Conservation (phyloP, 1,284 basidiomycete genomes). For the Phellopilus nigrolimitatus region DNA sequence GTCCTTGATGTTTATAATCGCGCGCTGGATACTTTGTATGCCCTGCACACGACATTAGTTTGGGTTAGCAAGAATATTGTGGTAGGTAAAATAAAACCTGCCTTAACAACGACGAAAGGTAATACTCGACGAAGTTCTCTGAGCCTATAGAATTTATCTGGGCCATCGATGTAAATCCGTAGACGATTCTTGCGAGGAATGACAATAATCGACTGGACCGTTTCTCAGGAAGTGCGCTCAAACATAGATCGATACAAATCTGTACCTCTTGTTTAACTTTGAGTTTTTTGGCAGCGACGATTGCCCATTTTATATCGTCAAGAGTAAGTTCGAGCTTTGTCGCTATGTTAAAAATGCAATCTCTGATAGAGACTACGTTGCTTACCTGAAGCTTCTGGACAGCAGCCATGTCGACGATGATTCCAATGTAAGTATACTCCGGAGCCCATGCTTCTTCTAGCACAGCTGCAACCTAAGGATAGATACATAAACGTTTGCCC, state of each 20-base stretch:
- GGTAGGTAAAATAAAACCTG: slow-evolving; percentile 27
- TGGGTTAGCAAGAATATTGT: background rate
- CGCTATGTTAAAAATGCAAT: slow-evolving; percentile 6
- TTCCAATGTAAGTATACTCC: slow-evolving; percentile 88
- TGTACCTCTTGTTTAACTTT: slow-evolving; percentile 85
- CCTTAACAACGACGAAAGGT: slow-evolving; percentile 86
- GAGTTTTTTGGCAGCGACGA: slow-evolving; percentile 83
- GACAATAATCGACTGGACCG: slow-evolving; percentile 68
- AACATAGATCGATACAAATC: background rate
- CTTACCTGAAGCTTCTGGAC: slow-evolving; percentile 85
- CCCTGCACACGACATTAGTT: slow-evolving; percentile 46
- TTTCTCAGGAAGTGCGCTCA: background rate
- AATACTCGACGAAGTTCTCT: slow-evolving; percentile 81
- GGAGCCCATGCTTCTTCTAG: slow-evolving; percentile 96
- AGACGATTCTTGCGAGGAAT: slow-evolving; percentile 76
- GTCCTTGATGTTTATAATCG: slow-evolving; percentile 90
- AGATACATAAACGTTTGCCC: too few species aligned
- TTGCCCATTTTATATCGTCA: slow-evolving; percentile 91
- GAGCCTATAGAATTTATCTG: slow-evolving; percentile 85
- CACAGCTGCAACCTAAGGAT: slow-evolving; percentile 86
- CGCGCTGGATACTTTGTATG: slow-evolving; percentile 79
- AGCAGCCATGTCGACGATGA: slow-evolving; percentile 89
- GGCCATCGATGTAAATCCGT: slow-evolving; percentile 81
- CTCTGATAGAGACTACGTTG: slow-evolving; percentile 13
- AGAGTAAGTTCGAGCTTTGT: slow-evolving; percentile 84